Base-by-base conservation (phyloP, 352 stramenopile species). In the Thraustotheca clavata region DNA sequence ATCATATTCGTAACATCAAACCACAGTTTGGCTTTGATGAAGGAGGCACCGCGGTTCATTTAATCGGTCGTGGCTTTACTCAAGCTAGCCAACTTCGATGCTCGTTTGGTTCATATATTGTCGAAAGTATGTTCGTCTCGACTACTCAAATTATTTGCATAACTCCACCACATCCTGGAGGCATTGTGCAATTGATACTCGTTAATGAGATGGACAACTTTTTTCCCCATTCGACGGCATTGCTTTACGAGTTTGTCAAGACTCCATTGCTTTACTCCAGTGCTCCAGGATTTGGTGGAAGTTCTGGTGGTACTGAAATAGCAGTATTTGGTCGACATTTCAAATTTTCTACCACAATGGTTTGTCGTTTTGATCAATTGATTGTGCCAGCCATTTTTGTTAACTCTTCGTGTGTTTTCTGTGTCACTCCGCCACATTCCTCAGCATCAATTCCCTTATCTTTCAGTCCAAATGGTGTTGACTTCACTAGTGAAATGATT, bases 281-380 rank as follows among this genome's bases (percentile, higher is more conserved):
- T 3, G 40, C 46, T 0, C 88, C 89, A 24, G 33, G 47, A 12
- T 46, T 77, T 32, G 85, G 73, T 26, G 68, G 79, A 43, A 40
- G 68, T 1, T 67, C 63, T 20, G 88, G 87, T 20, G 86, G 83
- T 0, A 89, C 81, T 0, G 55, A 62, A 1, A 67, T 96, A 6
- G 54, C 70, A 5, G 36, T 96, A 4, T 33, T 8, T 4, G 87
- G 88, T n/a, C 70, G 76, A n/a, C 67, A 91, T 52, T 87, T 94
- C 14, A 62, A 59, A 7, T 87, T 89, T 47, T 73, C 71, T 0
- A 71, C 69, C 4, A 48, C 62, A 2, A 62, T 86, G 26, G 62
- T 76, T 31, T 95, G 86, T 57, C 70, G 71, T 4, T 94, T 93
- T 50, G 74, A 71, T 18, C 63, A 71, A 4, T 61, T 65, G 4